Evolutionary conservation across 1,284 basidiomycete genomes (phyloP).

Genomic region (Neonothopanus nambi): DNA sequence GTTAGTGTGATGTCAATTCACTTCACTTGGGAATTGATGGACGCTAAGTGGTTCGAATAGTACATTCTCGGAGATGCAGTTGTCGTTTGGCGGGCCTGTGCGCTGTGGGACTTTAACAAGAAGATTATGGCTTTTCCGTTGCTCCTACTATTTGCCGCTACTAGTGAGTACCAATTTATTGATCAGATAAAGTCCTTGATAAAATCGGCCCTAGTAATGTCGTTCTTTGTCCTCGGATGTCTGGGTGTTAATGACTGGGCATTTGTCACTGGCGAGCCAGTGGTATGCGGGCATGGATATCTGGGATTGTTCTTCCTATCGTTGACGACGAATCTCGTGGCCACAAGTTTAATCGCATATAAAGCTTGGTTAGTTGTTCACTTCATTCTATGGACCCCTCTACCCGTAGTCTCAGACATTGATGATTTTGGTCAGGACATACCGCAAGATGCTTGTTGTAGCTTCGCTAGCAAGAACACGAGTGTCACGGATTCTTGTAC

Average conservation of each 20-base stretch:
- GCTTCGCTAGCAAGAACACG: background rate
- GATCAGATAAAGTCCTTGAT: background rate
- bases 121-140: slow-evolving; percentile 4
- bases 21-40: background rate
- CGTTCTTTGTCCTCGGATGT: slow-evolving; percentile 4
- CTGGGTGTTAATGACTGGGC: background rate
- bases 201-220: background rate
- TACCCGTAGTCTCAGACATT: too few species aligned
- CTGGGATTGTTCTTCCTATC: slow-evolving; percentile 2
- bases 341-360: slow-evolving; percentile 5
- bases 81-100: slow-evolving; percentile 11
- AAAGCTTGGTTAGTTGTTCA: slow-evolving; percentile 10
- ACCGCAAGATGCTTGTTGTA: background rate
- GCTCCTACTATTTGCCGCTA: background rate
- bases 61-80: slow-evolving; percentile 8
- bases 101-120: slow-evolving; percentile 3
- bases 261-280: background rate
- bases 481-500: background rate
- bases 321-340: background rate
- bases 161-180: background rate
- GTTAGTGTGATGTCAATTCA: background rate
- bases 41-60: background rate
- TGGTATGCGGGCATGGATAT: background rate
- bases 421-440: background rate
- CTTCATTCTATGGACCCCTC: too few species aligned